Evolutionary conservation across 192 early-diverging fungal species (phyloP).

Genomic region (Jimgerdemannia flammicorona): DNA sequence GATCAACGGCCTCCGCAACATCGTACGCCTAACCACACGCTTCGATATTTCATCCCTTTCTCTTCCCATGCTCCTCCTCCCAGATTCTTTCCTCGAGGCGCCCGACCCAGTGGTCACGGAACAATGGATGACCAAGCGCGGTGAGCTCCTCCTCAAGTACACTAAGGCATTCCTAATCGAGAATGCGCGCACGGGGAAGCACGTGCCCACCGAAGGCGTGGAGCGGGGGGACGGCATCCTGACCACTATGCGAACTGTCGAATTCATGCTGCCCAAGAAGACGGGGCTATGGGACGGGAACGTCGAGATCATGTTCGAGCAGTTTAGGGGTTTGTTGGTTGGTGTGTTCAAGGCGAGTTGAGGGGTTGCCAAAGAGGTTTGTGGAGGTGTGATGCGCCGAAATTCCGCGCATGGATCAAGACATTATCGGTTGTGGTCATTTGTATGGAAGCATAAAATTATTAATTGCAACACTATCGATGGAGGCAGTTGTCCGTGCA

Average conservation of each 20-base stretch:
- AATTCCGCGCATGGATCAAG: no score
- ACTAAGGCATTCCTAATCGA: slow-evolving; percentile 56
- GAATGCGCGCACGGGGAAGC: slow-evolving; percentile 41
- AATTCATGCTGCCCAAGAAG: slow-evolving; percentile 48
- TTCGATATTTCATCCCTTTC: slow-evolving; percentile 62
- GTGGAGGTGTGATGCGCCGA: no score
- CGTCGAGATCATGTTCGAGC: slow-evolving; percentile 35
- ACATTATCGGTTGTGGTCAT: no score
- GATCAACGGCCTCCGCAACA: slow-evolving; percentile 58
- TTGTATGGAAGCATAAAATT: no score
- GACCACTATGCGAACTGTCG: slow-evolving; percentile 40
- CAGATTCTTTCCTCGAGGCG: slow-evolving; percentile 31
- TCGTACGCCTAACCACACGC: slow-evolving; percentile 52
- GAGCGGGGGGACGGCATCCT: slow-evolving; percentile 39
- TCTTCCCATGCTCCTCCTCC: slow-evolving; percentile 64
- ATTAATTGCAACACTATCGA: no score
- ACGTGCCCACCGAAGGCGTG: slow-evolving; percentile 35
- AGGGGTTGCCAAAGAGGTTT: neutral
- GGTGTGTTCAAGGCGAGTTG: slow-evolving; percentile 45
- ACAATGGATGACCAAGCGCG: slow-evolving; percentile 39
- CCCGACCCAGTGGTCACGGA: slow-evolving; percentile 16
- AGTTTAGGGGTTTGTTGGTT: slow-evolving; percentile 38
- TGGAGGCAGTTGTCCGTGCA: no score
- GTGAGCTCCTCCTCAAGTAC: slow-evolving; percentile 43
- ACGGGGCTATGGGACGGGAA: slow-evolving; percentile 11